Conservation (phyloP, 352 stramenopile species). For the Globisporangium parvum region DNA sequence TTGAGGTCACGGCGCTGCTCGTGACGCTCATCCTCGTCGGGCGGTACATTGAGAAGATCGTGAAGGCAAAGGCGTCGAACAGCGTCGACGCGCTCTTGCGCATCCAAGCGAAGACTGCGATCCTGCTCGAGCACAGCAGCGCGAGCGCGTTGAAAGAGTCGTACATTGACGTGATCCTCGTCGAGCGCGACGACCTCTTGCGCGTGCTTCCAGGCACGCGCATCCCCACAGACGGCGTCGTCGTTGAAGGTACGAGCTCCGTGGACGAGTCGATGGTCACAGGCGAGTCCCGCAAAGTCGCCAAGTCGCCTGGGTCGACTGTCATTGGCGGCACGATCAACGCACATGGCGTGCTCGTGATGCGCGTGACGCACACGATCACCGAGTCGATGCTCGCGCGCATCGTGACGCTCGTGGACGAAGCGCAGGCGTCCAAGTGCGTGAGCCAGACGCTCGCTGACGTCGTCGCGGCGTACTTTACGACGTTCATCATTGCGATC, state of each 20-base stretch:
- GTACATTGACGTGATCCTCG: conserved; percentile 74
- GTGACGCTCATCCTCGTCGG: conserved; percentile 70
- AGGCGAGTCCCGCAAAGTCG: conserved; percentile 59
- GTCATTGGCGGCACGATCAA: conserved; percentile 77
- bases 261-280: conserved; percentile 81
- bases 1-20: conserved; percentile 63
- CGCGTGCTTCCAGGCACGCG: conserved; percentile 63
- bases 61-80: conserved; percentile 62
- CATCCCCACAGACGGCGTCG: conserved; percentile 66
- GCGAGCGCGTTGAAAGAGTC: conserved; percentile 33
- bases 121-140: conserved; percentile 62
- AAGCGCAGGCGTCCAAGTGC: conserved; percentile 62
- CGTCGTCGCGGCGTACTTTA: conserved; percentile 63
- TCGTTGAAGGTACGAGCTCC: conserved; percentile 53
- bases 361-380: conserved; percentile 68
- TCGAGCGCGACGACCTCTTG: conserved; percentile 61
- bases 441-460: conserved; percentile 62
- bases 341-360: conserved; percentile 50
- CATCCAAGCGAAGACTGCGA: conserved; percentile 83
- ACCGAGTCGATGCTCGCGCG: conserved; percentile 73
- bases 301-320: conserved; percentile 44
- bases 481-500: conserved; percentile 64
- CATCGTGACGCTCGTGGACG: conserved; percentile 67
- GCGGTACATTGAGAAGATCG: conserved; percentile 67
- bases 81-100: conserved; percentile 59